Evolutionary conservation across 169 alveolate species (phyloP), one percentile per base, ranked within the genome.

Genomic region (Plasmodium vivax): DNA sequence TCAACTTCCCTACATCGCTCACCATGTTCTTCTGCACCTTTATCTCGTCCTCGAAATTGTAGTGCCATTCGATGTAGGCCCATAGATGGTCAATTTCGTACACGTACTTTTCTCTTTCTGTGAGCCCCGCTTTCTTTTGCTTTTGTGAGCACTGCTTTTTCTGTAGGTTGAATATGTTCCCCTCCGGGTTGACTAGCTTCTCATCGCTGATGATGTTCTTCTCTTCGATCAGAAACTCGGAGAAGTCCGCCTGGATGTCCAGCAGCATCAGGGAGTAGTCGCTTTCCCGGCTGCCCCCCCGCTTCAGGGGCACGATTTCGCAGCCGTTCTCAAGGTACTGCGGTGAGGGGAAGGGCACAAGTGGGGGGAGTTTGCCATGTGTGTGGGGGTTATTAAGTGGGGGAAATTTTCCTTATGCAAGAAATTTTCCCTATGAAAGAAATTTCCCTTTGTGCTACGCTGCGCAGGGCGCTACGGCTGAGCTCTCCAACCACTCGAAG

Each of bases 11-110:
- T 68, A 90, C 30, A 81, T 90, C 83, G n/a, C 58, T 47, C 8
- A 90, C 84, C 68, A 90, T 62, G 45, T 72, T 79, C 54, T 71
- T 90, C 71, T 90, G 94, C 16, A 90, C 87, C 54, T 81, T 80
- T 77, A 90, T 90, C 51, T 90, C 94, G 83, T 90, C 94, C 58
- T 90, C 90, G 45, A 90, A 90, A 36, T 81, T 90, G 36, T 90
- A 90, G 72, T 90, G 94, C 94, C 94, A 90, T 74, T 80, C 90
- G 36, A 90, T 90, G 73, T 90, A 90, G n/a, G 91, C 94, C 94
- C 94, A 90, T 51, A 90, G 82, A 58, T 90, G 90, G 41, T 90
- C 94, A 38, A 90, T 90, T 79, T 79, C 94, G 30, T 90, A 72
- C 34, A 90, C 94, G 80, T 90, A 90, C 19, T 79, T 90, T 80